Percentiles rank a stretch among this genome's conserved stretches.
phyloP scores from a whole-genome alignment of 2,329 filamentous ascomycete species.

The Aspergillus nomiae region DNA sequence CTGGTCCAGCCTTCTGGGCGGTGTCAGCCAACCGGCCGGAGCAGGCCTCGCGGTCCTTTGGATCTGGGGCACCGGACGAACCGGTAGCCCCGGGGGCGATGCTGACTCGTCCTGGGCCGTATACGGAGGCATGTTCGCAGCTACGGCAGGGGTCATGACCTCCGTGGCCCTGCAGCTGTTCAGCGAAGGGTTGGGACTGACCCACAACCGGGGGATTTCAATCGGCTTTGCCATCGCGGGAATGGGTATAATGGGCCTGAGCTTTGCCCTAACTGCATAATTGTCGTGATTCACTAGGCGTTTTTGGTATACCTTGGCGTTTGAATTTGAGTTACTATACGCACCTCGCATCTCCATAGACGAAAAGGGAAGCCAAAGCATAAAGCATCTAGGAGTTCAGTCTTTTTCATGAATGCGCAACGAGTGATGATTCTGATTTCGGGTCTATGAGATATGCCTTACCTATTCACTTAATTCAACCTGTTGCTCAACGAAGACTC shows the following conservation, averaged over 20 bases:
- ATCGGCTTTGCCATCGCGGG: slow-evolving; percentile 50
- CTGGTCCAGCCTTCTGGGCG: slow-evolving; percentile 81
- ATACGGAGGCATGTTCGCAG: slow-evolving; percentile 71
- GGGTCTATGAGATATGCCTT: slow-evolving; percentile 10
- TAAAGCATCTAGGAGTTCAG: slow-evolving; percentile 9
- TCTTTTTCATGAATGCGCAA: slow-evolving; percentile 8
- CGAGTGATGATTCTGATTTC: slow-evolving; percentile 17
- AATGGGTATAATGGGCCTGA: slow-evolving; percentile 84
- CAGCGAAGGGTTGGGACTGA: slow-evolving; percentile 79
- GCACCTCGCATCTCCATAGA: neutral
- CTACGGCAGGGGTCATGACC: slow-evolving; percentile 92
- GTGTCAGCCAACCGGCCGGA: slow-evolving; percentile 82
- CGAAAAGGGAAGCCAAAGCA: neutral
- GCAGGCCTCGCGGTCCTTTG: slow-evolving; percentile 81
- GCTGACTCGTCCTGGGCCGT: slow-evolving; percentile 55
- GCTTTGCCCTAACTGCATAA: slow-evolving; percentile 75
- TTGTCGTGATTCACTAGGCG: neutral
- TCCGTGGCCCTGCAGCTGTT: slow-evolving; percentile 89
- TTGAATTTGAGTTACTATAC: neutral
- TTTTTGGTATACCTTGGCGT: neutral
- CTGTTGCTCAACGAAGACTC: neutral
- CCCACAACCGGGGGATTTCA: slow-evolving; percentile 47
- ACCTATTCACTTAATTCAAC: neutral
- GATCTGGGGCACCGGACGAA: slow-evolving; percentile 71
- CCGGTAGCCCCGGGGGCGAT: slow-evolving; percentile 32